Conservation (phyloP, 1,284 basidiomycete genomes). For the Ustilago hordei region DNA sequence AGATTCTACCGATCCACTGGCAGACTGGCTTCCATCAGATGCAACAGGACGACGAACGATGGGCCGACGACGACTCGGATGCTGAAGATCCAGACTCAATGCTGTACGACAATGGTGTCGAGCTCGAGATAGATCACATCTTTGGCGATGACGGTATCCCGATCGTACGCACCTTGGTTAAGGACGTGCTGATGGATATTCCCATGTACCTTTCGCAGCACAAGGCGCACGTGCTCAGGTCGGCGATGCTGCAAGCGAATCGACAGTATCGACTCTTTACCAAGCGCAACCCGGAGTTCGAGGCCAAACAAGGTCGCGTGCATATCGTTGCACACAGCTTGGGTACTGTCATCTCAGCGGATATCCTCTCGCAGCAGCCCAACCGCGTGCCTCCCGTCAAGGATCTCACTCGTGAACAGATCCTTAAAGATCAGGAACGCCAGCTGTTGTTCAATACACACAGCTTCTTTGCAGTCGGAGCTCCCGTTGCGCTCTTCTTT, state of each 20-base stretch:
- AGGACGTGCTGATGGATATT: conserved; percentile 72
- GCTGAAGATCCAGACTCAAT: conserved; percentile 43
- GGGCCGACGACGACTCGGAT: conserved; percentile 65
- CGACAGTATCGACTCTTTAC: conserved; percentile 74
- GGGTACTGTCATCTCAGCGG: conserved; percentile 73
- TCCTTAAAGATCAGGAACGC: conserved; percentile 20
- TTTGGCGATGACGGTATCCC: conserved; percentile 58
- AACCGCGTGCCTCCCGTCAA: conserved; percentile 70
- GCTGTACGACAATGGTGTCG: conserved; percentile 68
- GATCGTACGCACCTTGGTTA: conserved; percentile 53
- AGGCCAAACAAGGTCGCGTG: conserved; percentile 71
- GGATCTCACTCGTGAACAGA: conserved; percentile 18
- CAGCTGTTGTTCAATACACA: conserved; percentile 71
- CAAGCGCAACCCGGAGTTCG: conserved; percentile 72
- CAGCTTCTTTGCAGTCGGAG: conserved; percentile 73
- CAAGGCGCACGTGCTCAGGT: conserved; percentile 73
- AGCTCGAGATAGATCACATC: conserved; percentile 67
- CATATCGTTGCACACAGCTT: conserved; percentile 72
- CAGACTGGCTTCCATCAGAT: conserved; percentile 71
- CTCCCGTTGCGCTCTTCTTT: conserved; percentile 74
- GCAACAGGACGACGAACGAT: conserved; percentile 69
- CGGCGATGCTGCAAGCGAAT: conserved; percentile 67
- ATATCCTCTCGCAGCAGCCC: conserved; percentile 74
- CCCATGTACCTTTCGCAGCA: conserved; percentile 71
- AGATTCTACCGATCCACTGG: conserved; percentile 75